Conservation (phyloP, 2,329 filamentous ascomycete genomes). For the Botrytis pseudocinerea region DNA sequence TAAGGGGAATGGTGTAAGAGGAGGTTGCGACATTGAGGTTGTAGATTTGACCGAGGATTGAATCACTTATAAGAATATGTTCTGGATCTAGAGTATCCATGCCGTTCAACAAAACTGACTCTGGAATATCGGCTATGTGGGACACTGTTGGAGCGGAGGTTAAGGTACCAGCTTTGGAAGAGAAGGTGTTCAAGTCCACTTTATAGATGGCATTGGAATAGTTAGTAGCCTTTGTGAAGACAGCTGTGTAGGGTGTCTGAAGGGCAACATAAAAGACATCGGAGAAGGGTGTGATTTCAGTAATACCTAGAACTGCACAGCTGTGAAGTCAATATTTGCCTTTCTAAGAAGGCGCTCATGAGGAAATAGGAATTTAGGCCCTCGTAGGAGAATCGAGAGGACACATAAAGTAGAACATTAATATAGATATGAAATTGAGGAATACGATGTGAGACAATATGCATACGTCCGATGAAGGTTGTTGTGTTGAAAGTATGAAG, state of each 20-base stretch:
- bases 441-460: not conserved
- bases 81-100: constrained; percentile 29
- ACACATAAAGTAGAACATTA: not conserved
- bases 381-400: not conserved
- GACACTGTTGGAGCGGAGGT: constrained; percentile 13
- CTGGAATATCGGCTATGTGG: constrained; percentile 22
- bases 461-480: constrained; percentile 3
- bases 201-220: constrained; percentile 32
- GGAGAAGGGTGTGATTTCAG: constrained; percentile 31
- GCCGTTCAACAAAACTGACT: constrained; percentile 34
- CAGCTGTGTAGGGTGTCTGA: constrained; percentile 37
- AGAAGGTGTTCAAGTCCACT: constrained; percentile 30
- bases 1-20: constrained; percentile 32
- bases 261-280: constrained; percentile 38
- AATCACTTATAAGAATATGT: constrained; percentile 33
- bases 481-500: constrained; percentile 40
- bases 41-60: constrained; percentile 32
- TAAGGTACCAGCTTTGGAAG: not conserved
- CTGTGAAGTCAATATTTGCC: not conserved
- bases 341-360: not conserved
- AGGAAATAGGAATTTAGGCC: not conserved
- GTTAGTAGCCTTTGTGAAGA: constrained; percentile 31
- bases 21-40: constrained; percentile 31
- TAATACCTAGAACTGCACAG: constrained; percentile 28
- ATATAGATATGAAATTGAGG: not conserved